Conservation (phyloP, 108 stramenopile species). For the Nannochloropsis oceanica region DNA sequence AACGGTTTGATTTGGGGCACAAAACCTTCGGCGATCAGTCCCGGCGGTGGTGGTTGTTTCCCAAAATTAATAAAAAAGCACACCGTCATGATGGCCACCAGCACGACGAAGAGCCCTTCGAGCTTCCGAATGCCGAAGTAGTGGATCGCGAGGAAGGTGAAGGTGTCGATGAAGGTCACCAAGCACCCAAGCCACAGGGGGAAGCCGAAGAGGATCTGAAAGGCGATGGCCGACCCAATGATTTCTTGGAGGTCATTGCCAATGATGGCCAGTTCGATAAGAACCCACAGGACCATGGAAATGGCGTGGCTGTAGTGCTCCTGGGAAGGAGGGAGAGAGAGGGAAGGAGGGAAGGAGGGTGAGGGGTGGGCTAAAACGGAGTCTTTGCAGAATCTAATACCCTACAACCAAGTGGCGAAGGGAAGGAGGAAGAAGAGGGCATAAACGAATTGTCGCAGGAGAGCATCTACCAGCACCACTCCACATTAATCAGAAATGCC, state of each 20-base stretch:
- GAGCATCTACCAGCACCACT: too few species aligned
- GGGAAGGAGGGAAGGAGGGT: too few species aligned
- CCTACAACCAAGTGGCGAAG: too few species aligned
- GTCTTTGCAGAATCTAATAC: too few species aligned
- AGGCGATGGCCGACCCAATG: slow-evolving; percentile 51
- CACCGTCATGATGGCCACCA: slow-evolving; percentile 55
- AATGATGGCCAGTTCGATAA: slow-evolving; percentile 47
- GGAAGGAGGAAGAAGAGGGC: too few species aligned
- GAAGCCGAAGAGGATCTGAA: slow-evolving; percentile 35
- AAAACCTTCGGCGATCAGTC: slow-evolving; percentile 46
- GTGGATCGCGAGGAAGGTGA: slow-evolving; percentile 55
- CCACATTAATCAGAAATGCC: too few species aligned
- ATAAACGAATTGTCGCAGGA: too few species aligned
- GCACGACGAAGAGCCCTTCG: slow-evolving; percentile 48
- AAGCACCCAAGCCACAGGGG: slow-evolving; percentile 42
- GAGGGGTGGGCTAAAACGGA: too few species aligned
- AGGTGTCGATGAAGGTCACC: slow-evolving; percentile 43
- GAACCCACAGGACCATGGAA: slow-evolving; percentile 17
- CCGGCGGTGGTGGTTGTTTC: slow-evolving; percentile 35
- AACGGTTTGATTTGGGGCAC: slow-evolving; percentile 33
- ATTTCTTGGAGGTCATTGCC: slow-evolving; percentile 61
- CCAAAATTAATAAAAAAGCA: slow-evolving; percentile 54
- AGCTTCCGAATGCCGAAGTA: slow-evolving; percentile 51
- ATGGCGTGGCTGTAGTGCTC: slow-evolving; percentile 16
- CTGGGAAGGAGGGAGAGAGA: too few species aligned